Percentiles rank a stretch among this genome's conserved stretches.
Conservation (phyloP, 306 rosid genomes). For the Cicer pinnatifidum region DNA sequence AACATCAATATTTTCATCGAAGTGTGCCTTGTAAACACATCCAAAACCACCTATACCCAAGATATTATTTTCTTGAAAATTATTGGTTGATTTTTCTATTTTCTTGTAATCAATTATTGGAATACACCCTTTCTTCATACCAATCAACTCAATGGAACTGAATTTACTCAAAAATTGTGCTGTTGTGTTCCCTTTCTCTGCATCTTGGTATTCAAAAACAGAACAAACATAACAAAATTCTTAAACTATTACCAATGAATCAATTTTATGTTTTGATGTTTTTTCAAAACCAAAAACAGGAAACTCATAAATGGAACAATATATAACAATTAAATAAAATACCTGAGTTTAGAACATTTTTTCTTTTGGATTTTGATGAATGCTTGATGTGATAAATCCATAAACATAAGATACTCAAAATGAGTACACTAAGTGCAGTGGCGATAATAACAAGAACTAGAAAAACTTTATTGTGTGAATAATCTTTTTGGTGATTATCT, state of each 20-base stretch:
- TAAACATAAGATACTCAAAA: conserved; percentile 50
- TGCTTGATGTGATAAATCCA: conserved; percentile 61
- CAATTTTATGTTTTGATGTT: conserved; percentile 2
- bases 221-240: conserved; percentile 16
- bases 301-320: conserved; percentile 9
- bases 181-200: conserved; percentile 63
- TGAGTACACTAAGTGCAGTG: conserved; percentile 45
- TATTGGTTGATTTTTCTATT: conserved; percentile 68
- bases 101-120: conserved; percentile 70
- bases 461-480: no score
- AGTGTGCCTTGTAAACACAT: conserved; percentile 81
- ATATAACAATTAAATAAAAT: neutral
- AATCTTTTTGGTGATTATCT: no score
- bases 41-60: conserved; percentile 96
- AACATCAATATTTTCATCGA: conserved; percentile 69
- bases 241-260: neutral
- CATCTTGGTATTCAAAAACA: conserved; percentile 56
- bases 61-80: conserved; percentile 70
- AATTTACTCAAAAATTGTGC: conserved; percentile 63
- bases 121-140: conserved; percentile 65
- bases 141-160: conserved; percentile 59
- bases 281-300: neutral
- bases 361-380: conserved; percentile 47
- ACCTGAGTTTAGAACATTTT: conserved; percentile 50
- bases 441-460: conserved; percentile 51